Evolutionary conservation across 352 stramenopile genomes (phyloP).

Genomic region (Pelagophyceae sp.): DNA sequence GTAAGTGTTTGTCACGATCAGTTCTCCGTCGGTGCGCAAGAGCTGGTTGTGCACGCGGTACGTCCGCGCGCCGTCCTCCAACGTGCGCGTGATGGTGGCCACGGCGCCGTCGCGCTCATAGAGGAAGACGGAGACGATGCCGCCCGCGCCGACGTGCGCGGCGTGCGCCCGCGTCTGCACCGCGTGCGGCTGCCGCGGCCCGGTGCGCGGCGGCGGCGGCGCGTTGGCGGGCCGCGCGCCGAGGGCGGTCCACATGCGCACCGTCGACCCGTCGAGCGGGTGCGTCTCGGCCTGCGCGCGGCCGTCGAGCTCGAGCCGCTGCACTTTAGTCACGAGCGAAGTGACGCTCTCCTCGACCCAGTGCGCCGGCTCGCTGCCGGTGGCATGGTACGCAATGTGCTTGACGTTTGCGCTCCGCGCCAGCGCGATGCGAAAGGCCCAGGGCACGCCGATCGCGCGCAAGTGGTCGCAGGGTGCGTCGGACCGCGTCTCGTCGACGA

Average conservation of each 20-base stretch:
- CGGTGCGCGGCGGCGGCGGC: background rate
- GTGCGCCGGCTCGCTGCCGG: background rate
- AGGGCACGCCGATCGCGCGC: background rate
- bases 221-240: background rate
- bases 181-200: too few species aligned
- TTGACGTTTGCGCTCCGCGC: background rate
- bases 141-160: background rate
- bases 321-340: background rate
- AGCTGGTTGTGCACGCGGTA: slow-evolving; percentile 5
- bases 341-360: background rate
- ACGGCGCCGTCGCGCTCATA: background rate
- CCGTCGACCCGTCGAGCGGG: background rate
- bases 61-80: background rate
- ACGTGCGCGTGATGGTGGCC: slow-evolving; percentile 2
- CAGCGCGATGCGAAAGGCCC: background rate
- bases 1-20: background rate
- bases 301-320: background rate
- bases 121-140: background rate
- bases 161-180: too few species aligned
- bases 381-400: background rate
- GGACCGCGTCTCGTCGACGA: background rate
- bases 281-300: background rate
- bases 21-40: background rate
- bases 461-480: background rate
- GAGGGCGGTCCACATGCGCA: slow-evolving; percentile 2